Percentiles rank a stretch among this genome's conserved stretches.
Conservation (phyloP, 2,329 filamentous ascomycete species). For the Sclerotinia spermophila region DNA sequence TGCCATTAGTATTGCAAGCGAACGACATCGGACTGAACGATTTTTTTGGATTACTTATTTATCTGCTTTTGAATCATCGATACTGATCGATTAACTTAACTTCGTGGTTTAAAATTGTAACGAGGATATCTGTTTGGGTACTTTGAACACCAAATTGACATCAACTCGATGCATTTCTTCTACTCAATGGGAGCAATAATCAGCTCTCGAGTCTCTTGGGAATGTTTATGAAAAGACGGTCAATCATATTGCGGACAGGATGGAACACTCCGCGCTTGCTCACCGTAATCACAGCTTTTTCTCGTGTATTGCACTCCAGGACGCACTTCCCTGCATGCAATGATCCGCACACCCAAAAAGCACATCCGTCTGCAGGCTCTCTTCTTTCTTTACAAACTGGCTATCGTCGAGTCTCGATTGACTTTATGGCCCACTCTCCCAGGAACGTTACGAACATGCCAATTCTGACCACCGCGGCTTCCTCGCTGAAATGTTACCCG, state of each 20-base stretch:
- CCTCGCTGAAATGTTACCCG: neutral
- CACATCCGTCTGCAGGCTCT: neutral
- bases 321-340: neutral
- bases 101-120: neutral
- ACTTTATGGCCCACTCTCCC: neutral
- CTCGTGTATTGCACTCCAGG: neutral
- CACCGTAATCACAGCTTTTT: neutral
- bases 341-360: neutral
- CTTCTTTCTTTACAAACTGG: neutral
- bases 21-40: neutral
- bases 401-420: neutral
- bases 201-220: neutral
- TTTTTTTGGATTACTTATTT: neutral
- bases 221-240: neutral
- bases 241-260: neutral
- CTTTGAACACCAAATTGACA: neutral
- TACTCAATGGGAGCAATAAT: neutral
- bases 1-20: neutral
- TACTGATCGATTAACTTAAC: neutral
- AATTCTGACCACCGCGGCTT: neutral
- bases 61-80: neutral
- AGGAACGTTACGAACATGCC: neutral
- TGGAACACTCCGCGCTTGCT: neutral
- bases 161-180: neutral
- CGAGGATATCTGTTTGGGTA: neutral